Evolutionary conservation across 495 filamentous ascomycete genomes (phyloP).

Genomic region (Trichoderma reesei): DNA sequence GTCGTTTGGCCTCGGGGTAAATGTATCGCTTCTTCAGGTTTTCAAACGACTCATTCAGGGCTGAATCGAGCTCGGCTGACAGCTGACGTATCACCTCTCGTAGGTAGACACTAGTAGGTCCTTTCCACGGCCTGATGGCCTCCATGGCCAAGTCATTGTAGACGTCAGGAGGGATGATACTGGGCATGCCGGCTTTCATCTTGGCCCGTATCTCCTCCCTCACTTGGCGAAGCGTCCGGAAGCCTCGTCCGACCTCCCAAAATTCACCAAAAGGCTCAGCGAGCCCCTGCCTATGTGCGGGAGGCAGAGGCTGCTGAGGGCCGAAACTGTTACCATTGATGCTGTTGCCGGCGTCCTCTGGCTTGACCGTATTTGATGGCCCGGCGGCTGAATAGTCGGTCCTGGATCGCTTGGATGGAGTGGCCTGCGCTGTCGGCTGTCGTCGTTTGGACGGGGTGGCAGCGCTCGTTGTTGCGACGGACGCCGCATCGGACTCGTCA

Average conservation of each 20-base stretch:
- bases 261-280: not conserved
- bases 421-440: not conserved
- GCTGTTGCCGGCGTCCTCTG: not conserved
- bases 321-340: not conserved
- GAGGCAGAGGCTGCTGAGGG: not conserved
- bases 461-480: conserved; percentile 12
- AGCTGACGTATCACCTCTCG: conserved; percentile 26
- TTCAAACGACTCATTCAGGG: conserved; percentile 26
- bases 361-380: conserved; percentile 1
- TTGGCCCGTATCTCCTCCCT: conserved; percentile 25
- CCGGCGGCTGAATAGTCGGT: not conserved
- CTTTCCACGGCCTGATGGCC: conserved; percentile 28
- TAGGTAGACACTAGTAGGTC: conserved; percentile 26
- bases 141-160: conserved; percentile 30
- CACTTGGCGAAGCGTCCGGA: conserved; percentile 24
- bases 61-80: conserved; percentile 19
- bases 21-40: conserved; percentile 29
- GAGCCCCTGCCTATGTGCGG: not conserved
- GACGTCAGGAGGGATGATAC: conserved; percentile 31
- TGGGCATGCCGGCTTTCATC: conserved; percentile 34
- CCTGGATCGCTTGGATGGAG: not conserved
- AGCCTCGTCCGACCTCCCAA: conserved; percentile 1
- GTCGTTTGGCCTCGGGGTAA: conserved; percentile 25
- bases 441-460: conserved; percentile 3
- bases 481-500: conserved; percentile 12